phyloP scores from a whole-genome alignment of 192 early-diverging fungal species.

The Umbelopsis vinacea region DNA sequence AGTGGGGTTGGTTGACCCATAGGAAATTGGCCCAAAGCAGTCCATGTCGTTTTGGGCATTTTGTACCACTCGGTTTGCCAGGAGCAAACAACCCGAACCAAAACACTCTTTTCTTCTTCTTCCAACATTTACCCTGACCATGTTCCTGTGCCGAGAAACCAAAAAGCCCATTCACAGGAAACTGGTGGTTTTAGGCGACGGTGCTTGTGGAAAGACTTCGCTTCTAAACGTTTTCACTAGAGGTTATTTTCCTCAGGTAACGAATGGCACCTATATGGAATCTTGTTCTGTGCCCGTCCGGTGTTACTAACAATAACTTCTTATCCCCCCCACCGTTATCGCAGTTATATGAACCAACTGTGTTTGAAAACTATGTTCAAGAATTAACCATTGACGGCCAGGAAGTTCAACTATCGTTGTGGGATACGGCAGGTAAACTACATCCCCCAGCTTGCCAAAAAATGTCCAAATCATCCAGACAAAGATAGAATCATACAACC shows the following conservation, averaged over 20 bases:
- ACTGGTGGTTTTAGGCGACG: constrained; percentile 40
- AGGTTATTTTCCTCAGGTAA: constrained; percentile 46
- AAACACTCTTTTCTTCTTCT: constrained; percentile 17
- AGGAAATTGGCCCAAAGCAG: not conserved
- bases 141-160: constrained; percentile 26
- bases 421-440: constrained; percentile 51
- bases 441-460: no score
- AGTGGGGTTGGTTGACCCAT: not conserved
- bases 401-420: constrained; percentile 41
- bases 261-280: no score
- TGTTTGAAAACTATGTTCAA: constrained; percentile 47
- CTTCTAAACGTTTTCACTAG: constrained; percentile 46
- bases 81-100: constrained; percentile 8
- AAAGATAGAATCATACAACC: no score
- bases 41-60: not conserved
- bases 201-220: constrained; percentile 45
- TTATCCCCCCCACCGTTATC: not conserved
- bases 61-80: constrained; percentile 13
- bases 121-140: constrained; percentile 10
- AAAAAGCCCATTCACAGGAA: constrained; percentile 32
- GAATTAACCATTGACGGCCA: constrained; percentile 43
- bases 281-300: not conserved
- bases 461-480: no score
- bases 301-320: no score
- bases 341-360: constrained; percentile 49